phyloP scores from a whole-genome alignment of 805 yeast species.

The Sugiyamaella mastotermitis region DNA sequence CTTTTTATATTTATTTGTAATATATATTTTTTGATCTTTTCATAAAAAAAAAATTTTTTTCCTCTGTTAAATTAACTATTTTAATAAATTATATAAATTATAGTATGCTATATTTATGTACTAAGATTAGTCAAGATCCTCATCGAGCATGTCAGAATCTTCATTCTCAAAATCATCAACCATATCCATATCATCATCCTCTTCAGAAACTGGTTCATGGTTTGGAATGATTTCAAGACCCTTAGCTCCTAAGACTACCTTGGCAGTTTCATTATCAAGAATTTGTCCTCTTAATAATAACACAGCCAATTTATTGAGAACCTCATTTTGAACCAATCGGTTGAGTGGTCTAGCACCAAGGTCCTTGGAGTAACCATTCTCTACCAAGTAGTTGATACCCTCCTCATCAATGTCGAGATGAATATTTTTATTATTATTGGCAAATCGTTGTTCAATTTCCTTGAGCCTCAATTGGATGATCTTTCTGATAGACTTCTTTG shows the following conservation, averaged over 20 bases:
- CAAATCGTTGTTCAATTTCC: slow-evolving; percentile 84
- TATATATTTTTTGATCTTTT: slow-evolving; percentile 1
- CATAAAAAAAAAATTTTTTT: background rate
- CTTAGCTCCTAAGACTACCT: slow-evolving; percentile 47
- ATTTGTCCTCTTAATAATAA: slow-evolving; percentile 81
- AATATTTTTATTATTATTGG: slow-evolving; percentile 73
- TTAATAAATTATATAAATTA: background rate
- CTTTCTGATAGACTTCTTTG: slow-evolving; percentile 85
- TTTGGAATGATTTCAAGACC: slow-evolving; percentile 82
- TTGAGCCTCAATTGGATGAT: slow-evolving; percentile 79
- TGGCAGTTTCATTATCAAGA: slow-evolving; percentile 80
- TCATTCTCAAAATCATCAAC: slow-evolving; percentile 27
- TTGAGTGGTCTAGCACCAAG: slow-evolving; percentile 93
- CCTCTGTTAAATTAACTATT: background rate
- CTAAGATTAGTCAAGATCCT: slow-evolving; percentile 1
- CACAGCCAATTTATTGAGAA: slow-evolving; percentile 85
- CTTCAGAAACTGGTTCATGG: slow-evolving; percentile 67
- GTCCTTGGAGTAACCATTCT: slow-evolving; percentile 84
- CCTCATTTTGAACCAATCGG: slow-evolving; percentile 81
- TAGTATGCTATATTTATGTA: background rate
- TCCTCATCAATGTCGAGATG: slow-evolving; percentile 64
- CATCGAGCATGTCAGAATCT: slow-evolving; percentile 5
- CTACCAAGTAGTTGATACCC: slow-evolving; percentile 77
- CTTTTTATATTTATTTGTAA: background rate
- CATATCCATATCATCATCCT: slow-evolving; percentile 41